Conservation (phyloP, 306 rosid genomes). For the Benincasa hispida region DNA sequence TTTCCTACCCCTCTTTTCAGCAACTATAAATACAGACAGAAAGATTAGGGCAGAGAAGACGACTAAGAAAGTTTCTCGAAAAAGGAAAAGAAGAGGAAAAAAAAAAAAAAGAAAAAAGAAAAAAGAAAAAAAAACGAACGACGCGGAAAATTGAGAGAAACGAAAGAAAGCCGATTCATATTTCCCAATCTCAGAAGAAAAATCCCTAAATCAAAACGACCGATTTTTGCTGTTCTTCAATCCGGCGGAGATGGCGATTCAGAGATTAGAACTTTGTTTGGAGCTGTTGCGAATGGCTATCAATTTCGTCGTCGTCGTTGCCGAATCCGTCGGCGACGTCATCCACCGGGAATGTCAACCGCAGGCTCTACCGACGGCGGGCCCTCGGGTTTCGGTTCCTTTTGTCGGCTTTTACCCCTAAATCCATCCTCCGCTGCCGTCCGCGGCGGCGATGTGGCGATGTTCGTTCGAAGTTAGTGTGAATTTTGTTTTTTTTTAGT, state of each 20-base stretch:
- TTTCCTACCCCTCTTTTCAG: background rate
- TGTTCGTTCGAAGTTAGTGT: background rate
- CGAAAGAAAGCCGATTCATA: background rate
- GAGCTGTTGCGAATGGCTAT: constrained; percentile 49
- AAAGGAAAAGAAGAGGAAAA: no score
- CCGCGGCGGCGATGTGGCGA: background rate
- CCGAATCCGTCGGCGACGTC: constrained; percentile 40
- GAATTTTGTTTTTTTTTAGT: background rate
- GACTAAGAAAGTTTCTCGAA: background rate
- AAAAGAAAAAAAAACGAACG: background rate
- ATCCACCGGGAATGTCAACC: constrained; percentile 32
- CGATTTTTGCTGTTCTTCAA: background rate
- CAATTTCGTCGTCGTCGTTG: constrained; percentile 51
- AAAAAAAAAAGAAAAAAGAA: background rate
- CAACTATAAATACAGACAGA: background rate
- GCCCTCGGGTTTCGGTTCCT: constrained; percentile 17
- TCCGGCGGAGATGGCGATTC: constrained; percentile 36
- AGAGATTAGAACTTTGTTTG: constrained; percentile 47
- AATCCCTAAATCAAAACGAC: background rate
- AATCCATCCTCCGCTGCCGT: background rate
- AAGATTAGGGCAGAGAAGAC: background rate
- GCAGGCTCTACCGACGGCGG: background rate
- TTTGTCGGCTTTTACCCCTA: constrained; percentile 52
- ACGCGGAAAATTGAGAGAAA: background rate
- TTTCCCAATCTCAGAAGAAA: background rate